phyloP scores from a whole-genome alignment of 331 rosid species.

The Spiraea crenata region DNA sequence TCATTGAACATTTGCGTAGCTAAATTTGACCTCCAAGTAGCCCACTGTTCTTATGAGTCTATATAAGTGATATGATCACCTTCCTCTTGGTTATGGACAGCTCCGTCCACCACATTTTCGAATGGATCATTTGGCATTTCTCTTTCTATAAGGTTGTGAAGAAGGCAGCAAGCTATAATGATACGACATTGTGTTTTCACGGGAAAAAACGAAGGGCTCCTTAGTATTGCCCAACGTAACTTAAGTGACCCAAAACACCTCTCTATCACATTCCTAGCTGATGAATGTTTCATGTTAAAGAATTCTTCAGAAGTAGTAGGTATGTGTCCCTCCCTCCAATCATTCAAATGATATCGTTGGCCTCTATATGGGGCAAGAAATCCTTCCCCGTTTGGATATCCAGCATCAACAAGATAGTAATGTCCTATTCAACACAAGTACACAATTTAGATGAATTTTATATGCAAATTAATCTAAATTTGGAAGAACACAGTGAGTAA shows the following conservation, averaged over 20 bases:
- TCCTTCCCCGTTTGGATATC: too few relatives aligned
- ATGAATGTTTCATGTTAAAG: background rate
- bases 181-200: background rate
- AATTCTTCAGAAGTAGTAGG: background rate
- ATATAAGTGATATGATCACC: background rate
- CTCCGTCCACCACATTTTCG: background rate
- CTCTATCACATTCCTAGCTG: constrained; percentile 12
- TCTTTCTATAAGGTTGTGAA: background rate
- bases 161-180: too few relatives aligned
- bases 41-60: background rate
- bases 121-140: background rate
- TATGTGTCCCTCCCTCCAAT: background rate
- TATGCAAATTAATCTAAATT: too few relatives aligned
- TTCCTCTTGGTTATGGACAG: background rate
- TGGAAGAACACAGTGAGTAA: too few relatives aligned
- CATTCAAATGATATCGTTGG: background rate
- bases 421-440: too few relatives aligned
- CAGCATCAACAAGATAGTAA: too few relatives aligned
- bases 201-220: background rate
- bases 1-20: background rate
- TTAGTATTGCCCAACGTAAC: constrained; percentile 4
- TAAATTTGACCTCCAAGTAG: background rate
- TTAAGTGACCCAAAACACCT: background rate
- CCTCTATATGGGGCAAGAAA: too few relatives aligned
- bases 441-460: too few relatives aligned